phyloP scores from a whole-genome alignment of 2,329 filamentous ascomycete species.

The Ceratocystis papillata region DNA sequence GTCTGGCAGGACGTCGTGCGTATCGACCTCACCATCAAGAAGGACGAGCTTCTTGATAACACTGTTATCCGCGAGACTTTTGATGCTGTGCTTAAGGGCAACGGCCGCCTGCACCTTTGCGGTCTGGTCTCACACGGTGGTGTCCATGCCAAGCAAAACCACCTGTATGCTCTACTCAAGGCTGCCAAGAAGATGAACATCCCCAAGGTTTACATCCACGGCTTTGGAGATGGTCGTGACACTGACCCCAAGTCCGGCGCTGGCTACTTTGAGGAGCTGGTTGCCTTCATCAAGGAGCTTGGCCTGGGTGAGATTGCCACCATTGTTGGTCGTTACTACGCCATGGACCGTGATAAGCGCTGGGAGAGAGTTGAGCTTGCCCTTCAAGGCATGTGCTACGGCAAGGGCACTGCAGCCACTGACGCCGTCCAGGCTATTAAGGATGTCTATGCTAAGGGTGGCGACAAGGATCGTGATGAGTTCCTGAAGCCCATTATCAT shows the following conservation, averaged over 20 bases:
- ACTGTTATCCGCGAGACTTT: constrained; percentile 68
- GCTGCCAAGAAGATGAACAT: constrained; percentile 82
- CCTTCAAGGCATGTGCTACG: constrained; percentile 72
- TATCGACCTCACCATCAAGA: constrained; percentile 88
- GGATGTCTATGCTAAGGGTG: constrained; percentile 70
- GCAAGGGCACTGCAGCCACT: constrained; percentile 74
- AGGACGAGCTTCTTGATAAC: constrained; percentile 64
- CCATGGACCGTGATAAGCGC: constrained; percentile 99
- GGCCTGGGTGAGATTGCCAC: constrained; percentile 82
- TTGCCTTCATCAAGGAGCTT: constrained; percentile 71
- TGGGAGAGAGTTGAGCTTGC: constrained; percentile 92
- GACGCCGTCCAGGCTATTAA: constrained; percentile 82
- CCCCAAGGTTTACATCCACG: constrained; percentile 93
- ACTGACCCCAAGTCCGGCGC: constrained; percentile 92
- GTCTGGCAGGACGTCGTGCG: constrained; percentile 98
- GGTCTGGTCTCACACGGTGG: constrained; percentile 92
- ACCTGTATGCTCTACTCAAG: constrained; percentile 76
- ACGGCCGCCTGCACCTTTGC: constrained; percentile 82
- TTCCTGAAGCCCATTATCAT: constrained; percentile 97
- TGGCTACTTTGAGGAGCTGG: constrained; percentile 75
- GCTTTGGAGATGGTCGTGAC: constrained; percentile 96
- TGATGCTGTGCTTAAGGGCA: constrained; percentile 69
- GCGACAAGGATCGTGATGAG: constrained; percentile 69
- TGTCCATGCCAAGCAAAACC: constrained; percentile 92
- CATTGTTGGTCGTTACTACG: constrained; percentile 90